Evolutionary conservation across 2,329 filamentous ascomycete genomes (phyloP).

Genomic region (Ceratocystiopsis sp.): DNA sequence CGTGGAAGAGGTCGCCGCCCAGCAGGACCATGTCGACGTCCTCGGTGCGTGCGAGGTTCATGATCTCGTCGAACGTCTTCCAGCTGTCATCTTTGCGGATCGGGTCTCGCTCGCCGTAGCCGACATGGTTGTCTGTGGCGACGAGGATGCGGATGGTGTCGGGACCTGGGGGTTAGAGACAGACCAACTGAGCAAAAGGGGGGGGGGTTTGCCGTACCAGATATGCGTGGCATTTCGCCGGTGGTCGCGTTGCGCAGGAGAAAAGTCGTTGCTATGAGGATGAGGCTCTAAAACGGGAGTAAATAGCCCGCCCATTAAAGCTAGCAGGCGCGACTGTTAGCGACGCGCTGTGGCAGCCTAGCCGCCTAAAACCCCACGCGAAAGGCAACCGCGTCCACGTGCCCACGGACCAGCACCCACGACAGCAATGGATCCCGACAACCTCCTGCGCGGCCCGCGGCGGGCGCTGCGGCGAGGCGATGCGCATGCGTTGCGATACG

Average conservation of each 20-base stretch:
- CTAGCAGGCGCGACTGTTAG: neutral
- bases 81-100: slow-evolving; percentile 95
- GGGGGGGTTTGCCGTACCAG: neutral
- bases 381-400: slow-evolving; percentile 10
- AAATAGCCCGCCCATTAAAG: neutral
- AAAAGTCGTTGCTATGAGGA: neutral
- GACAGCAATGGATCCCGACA: slow-evolving; percentile 7
- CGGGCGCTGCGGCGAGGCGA: slow-evolving; percentile 5
- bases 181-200: neutral
- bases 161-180: slow-evolving; percentile 22
- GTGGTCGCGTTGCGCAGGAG: neutral
- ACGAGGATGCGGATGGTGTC: slow-evolving; percentile 92
- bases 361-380: slow-evolving; percentile 4
- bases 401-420: neutral
- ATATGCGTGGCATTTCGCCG: neutral
- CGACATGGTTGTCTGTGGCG: slow-evolving; percentile 94
- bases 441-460: slow-evolving; percentile 6
- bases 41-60: slow-evolving; percentile 68
- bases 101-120: slow-evolving; percentile 82
- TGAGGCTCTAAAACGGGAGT: neutral
- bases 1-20: slow-evolving; percentile 89
- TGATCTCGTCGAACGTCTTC: slow-evolving; percentile 88
- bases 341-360: slow-evolving; percentile 7
- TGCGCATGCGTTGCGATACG: neutral
- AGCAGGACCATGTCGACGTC: slow-evolving; percentile 98